Percentiles rank a stretch among this genome's conserved stretches.
phyloP scores from a whole-genome alignment of 208 protist genomes.

The Acanthamoeba royreba region DNA sequence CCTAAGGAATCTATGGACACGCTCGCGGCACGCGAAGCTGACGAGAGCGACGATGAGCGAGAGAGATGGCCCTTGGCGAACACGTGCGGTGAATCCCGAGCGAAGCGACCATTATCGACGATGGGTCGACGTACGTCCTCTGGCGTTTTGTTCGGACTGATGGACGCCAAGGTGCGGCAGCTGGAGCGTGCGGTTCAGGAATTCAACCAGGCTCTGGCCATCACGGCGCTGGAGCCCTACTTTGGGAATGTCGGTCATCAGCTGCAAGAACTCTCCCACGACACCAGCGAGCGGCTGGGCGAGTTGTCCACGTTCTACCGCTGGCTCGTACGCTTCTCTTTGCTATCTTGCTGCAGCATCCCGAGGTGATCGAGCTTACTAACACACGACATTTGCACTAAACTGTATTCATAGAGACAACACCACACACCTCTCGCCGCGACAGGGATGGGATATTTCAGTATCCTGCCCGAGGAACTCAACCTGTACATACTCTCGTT shows the following conservation, averaged over 20 bases:
- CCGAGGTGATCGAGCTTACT: no score
- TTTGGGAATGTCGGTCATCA: background rate
- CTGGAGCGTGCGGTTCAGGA: background rate
- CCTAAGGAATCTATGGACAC: no score
- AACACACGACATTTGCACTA: background rate
- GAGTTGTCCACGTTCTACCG: background rate
- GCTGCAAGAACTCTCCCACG: background rate
- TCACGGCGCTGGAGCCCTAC: background rate
- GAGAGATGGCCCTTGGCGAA: no score
- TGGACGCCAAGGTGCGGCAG: background rate
- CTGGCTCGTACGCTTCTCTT: background rate
- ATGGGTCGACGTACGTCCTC: no score
- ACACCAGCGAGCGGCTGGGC: background rate
- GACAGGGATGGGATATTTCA: background rate
- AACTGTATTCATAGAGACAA: background rate
- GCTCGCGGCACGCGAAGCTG: no score
- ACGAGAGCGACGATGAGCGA: no score
- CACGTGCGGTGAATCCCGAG: no score
- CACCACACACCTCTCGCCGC: background rate
- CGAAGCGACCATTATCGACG: no score
- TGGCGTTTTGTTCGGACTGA: background rate
- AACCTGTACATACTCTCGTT: slow-evolving; percentile 10
- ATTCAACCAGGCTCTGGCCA: background rate
- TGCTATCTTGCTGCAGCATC: background rate
- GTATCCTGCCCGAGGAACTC: background rate